Conservation (phyloP, 148 eudicot species). For the Rhododendron mucronatum region DNA sequence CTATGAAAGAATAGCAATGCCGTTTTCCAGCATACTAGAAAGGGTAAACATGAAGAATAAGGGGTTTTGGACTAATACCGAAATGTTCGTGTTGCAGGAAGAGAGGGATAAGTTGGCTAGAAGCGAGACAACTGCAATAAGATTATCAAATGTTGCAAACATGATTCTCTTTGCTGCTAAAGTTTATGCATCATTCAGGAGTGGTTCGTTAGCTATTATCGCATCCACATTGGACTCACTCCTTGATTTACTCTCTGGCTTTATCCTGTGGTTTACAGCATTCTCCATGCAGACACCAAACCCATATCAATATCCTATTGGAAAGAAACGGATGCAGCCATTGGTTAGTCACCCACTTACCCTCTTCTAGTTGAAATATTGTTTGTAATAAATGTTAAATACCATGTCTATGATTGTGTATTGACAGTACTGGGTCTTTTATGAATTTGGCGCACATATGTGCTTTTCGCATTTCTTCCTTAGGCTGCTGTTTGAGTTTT, state of each 20-base stretch:
- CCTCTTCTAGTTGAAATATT: background rate
- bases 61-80: slow-evolving; percentile 4
- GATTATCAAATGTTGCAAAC: slow-evolving; percentile 74
- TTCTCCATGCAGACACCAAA: slow-evolving; percentile 80
- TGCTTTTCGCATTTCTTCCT: background rate
- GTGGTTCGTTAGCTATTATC: slow-evolving; percentile 81
- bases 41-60: background rate
- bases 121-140: slow-evolving; percentile 74
- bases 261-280: slow-evolving; percentile 87
- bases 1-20: background rate
- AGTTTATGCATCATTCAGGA: slow-evolving; percentile 66
- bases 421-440: background rate
- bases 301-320: slow-evolving; percentile 84
- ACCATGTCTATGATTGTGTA: background rate
- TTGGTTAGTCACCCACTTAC: slow-evolving; percentile 49
- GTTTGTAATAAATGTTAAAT: background rate
- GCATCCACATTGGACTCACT: slow-evolving; percentile 87
- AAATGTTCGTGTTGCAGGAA: slow-evolving; percentile 42
- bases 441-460: background rate
- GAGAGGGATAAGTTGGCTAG: slow-evolving; percentile 63
- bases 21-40: background rate
- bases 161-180: slow-evolving; percentile 76
- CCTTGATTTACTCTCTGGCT: slow-evolving; percentile 79
- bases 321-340: slow-evolving; percentile 92
- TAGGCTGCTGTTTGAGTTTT: background rate